Base-by-base conservation (phyloP, 2,329 filamentous ascomycete genomes). In the Pseudocercospora vitis region DNA sequence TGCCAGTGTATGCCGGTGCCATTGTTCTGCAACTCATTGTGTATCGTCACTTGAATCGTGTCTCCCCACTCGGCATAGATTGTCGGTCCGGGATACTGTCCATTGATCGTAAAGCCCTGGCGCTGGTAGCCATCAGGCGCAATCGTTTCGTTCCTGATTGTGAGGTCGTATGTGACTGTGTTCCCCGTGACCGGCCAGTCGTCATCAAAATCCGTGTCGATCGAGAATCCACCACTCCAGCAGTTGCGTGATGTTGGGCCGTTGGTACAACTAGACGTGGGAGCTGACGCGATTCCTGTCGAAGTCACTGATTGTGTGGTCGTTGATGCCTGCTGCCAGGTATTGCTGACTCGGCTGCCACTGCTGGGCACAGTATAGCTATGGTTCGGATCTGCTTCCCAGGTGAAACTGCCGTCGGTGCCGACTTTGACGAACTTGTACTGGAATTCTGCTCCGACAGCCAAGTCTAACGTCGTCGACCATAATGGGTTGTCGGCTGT, bases 1-100 rank as follows among this genome's bases (percentile, higher is more conserved):
- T 87, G 83, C 71, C 77, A 86, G 63, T 87, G 84, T 14, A 86
- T 79, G 7, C 76, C 76, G 6, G 82, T 85, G 26, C 82, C 82
- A 56, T 86, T 86, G 56, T 75, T 65, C 7, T 70, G 69, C 69
- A 76, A 49, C 42, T 73, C 61, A 65, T 85, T 87, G 28, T 71
- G 78, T 5, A 86, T 76, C 72, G 7, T 83, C 80, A 66, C 82
- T 79, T 60, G 79, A 73, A 68, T 63, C 21, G 54, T 64, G 48
- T 69, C 65, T 28, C 67, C 65, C 65, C 66, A 68, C 26, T 65
- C 61, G 4, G 62, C 63, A 18, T 58, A 60, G 33, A 68, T 66
- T 1, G 60, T 61, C 7, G 40, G 79, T 0, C 84, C 87, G 82
- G 59, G 81, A 83, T 75, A n/a, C 35, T 82, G 78, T 4, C 81